A percentile compares a stretch with the other conserved stretches of the same genome.
Evolutionary conservation across 257 asterid species (phyloP).

Genomic region (Avicennia marina): DNA sequence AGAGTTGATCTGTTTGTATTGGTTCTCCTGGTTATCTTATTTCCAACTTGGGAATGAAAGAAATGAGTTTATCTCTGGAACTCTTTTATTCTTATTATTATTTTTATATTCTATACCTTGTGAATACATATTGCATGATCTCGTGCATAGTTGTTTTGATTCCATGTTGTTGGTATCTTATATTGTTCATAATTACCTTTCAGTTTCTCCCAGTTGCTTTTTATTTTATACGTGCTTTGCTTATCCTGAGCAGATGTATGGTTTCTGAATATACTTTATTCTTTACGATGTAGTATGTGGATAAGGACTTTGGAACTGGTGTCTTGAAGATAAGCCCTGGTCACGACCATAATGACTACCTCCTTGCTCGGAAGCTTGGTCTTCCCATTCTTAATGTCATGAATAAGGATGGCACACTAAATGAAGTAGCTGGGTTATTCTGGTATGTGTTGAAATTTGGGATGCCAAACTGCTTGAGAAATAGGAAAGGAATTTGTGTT

Average conservation of each 20-base stretch:
- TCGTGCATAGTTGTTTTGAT: not conserved
- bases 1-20: not conserved
- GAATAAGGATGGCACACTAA: constrained; percentile 96
- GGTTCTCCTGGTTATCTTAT: not conserved
- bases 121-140: not conserved
- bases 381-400: constrained; percentile 97
- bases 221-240: constrained; percentile 3
- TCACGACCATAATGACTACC: constrained; percentile 97
- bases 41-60: not conserved
- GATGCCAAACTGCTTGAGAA: constrained; percentile 12
- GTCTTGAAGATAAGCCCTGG: constrained; percentile 99
- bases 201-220: not conserved
- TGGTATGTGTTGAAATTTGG: constrained; percentile 41
- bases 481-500: constrained; percentile 12
- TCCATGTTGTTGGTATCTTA: not conserved
- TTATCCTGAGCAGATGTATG: constrained; percentile 10
- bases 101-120: not conserved
- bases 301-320: constrained; percentile 99
- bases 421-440: constrained; percentile 89
- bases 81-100: not conserved
- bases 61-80: not conserved
- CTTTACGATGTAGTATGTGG: constrained; percentile 67
- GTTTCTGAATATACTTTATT: constrained; percentile 16
- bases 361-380: constrained; percentile 97
- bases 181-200: not conserved